Conservation (phyloP, 179 eudicot species). For the Corrigiola litoralis region DNA sequence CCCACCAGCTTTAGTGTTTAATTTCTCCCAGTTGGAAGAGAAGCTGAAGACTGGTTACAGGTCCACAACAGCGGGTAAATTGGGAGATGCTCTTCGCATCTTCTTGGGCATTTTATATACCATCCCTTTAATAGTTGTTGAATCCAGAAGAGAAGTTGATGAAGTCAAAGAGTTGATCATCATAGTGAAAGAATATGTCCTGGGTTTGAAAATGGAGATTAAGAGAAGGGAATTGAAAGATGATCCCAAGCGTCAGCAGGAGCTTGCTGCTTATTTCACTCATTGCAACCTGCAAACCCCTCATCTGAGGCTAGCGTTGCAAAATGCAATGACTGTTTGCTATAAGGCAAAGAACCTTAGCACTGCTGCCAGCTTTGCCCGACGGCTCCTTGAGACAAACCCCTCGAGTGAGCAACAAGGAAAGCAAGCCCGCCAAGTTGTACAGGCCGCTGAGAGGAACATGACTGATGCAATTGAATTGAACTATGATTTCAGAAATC, state of each 20-base stretch:
- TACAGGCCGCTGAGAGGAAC: constrained; percentile 69
- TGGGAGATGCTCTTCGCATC: constrained; percentile 56
- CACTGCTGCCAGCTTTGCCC: constrained; percentile 63
- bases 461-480: constrained; percentile 53
- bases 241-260: constrained; percentile 68
- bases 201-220: constrained; percentile 69
- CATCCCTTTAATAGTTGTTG: constrained; percentile 65
- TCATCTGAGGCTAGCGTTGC: constrained; percentile 75
- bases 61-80: constrained; percentile 58
- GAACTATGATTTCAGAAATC: constrained; percentile 74
- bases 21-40: constrained; percentile 77
- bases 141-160: constrained; percentile 69
- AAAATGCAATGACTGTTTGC: constrained; percentile 70
- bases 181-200: constrained; percentile 69
- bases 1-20: constrained; percentile 73
- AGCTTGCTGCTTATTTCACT: constrained; percentile 78
- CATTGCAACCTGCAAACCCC: constrained; percentile 70
- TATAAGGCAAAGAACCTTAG: constrained; percentile 54
- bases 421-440: constrained; percentile 59
- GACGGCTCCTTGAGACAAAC: constrained; percentile 60
- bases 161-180: constrained; percentile 71
- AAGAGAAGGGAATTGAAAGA: constrained; percentile 53
- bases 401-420: constrained; percentile 56
- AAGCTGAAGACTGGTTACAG: constrained; percentile 63
- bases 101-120: constrained; percentile 57